These are phyloP conservation scores for Leonotis leonurus DNA, from an alignment of 257 asterid genomes.

Conservation along the genomic window DNA sequence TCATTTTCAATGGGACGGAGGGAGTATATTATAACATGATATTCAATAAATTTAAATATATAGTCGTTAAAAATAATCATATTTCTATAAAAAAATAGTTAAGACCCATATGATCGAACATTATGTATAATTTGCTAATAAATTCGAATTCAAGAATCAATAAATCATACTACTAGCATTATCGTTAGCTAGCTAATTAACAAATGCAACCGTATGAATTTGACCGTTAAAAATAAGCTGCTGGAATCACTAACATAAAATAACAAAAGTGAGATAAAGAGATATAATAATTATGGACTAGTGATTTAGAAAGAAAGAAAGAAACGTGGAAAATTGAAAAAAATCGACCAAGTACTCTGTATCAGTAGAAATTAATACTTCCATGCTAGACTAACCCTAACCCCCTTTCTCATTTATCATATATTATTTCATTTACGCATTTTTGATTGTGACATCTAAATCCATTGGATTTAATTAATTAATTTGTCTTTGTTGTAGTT, in stretches of 20 bases:
- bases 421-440: background rate
- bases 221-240: slow-evolving; percentile 30
- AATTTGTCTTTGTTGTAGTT: slow-evolving; percentile 3
- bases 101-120: too few species aligned
- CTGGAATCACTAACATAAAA: background rate
- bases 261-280: background rate
- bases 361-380: slow-evolving; percentile 41
- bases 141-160: too few species aligned
- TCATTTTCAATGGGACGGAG: too few species aligned
- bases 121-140: too few species aligned
- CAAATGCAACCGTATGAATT: slow-evolving; percentile 12
- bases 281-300: too few species aligned
- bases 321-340: slow-evolving; percentile 28
- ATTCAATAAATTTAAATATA: too few species aligned
- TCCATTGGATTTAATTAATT: background rate
- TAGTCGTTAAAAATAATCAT: too few species aligned
- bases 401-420: slow-evolving; percentile 13
- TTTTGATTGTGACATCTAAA: slow-evolving; percentile 14
- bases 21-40: too few species aligned
- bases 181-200: too few species aligned
- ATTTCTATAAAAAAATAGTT: too few species aligned
- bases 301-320: background rate
- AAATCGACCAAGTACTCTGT: slow-evolving; percentile 45
- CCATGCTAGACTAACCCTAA: slow-evolving; percentile 41
- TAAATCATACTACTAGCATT: too few species aligned